Evolutionary conservation across 441 rosid species (phyloP).

Genomic region (Omphalea diandra): DNA sequence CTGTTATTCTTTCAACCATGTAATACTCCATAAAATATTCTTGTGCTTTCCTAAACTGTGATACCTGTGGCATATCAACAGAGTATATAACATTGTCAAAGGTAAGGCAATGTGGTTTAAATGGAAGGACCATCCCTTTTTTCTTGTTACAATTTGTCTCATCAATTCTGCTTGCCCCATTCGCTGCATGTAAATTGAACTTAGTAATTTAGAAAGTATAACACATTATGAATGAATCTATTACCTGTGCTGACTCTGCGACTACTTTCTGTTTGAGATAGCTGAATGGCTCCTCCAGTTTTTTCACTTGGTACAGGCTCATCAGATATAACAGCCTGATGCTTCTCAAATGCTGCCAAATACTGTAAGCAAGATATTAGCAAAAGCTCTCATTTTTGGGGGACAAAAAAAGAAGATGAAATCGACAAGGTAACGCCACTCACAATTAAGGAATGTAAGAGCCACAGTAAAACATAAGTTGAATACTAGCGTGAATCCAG

Average conservation of each 20-base stretch:
- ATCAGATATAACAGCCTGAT: constrained; percentile 46
- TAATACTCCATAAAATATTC: neutral
- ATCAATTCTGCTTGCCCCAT: constrained; percentile 14
- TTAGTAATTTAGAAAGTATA: neutral
- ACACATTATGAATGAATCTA: neutral
- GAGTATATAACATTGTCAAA: constrained; percentile 58
- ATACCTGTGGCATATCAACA: constrained; percentile 77
- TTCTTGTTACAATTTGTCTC: constrained; percentile 34
- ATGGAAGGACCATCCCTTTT: constrained; percentile 89
- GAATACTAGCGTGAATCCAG: constrained; percentile 51
- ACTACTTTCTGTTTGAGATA: constrained; percentile 26
- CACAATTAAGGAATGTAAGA: constrained; percentile 54
- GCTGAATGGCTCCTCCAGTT: constrained; percentile 37
- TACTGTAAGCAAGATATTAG: neutral
- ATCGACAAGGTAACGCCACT: constrained; percentile 22
- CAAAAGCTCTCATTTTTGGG: neutral
- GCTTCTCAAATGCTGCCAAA: constrained; percentile 57
- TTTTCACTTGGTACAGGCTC: constrained; percentile 29
- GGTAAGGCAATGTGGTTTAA: constrained; percentile 67
- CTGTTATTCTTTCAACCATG: neutral
- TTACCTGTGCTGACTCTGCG: constrained; percentile 24
- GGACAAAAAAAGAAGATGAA: neutral
- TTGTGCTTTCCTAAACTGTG: no score
- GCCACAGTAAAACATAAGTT: constrained; percentile 50
- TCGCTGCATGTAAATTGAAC: constrained; percentile 17